Base-by-base conservation (phyloP, 106 monocot genomes). In the Xerophyta viscosa region DNA sequence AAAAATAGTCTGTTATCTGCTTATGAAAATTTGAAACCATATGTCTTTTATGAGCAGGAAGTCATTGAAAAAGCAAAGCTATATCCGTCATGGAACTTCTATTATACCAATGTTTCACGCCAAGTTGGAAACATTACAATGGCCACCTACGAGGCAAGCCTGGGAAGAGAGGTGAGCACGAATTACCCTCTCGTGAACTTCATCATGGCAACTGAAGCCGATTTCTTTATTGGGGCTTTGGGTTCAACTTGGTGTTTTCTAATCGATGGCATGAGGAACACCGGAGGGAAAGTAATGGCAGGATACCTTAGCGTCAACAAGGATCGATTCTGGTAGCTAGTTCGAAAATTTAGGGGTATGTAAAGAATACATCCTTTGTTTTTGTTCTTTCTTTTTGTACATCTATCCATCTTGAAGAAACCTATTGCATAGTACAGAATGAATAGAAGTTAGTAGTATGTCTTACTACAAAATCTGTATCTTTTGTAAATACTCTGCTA, bases 171-270 rank as follows among this genome's bases (percentile, higher is more conserved):
- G 62, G 74, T 63, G 14, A 81, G 85, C 56, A 91, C 85, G 11
- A 91, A 91, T 52, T 85, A 91, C 52, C 91, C 91, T 18, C 84
- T 91, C 13, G 91, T 81, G 3, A 91, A 91, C 46, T 91, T 91
- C 56, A 41, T 91, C 14, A 71, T 85, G 85, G 91, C 91, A n/a
- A 59, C 84, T 6, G 91, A 91, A 24, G 91, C 91, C 0, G 85
- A 91, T 78, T 91, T 81, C 56, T 91, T 81, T 44, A n/a, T 81
- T 21, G 91, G 91, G 58, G 91, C 91, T 21, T 52, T 85, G 53
- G 91, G 91, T 27, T 91, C 85, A 19, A 91, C 85, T 8, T 91
- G 91, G 91, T 91, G 91, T 42, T 91, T 63, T 41, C 81, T 91
- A 24, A 91, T 91, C 14, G 91, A 91, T 49, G 81, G 81, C 37